Conservation (phyloP, 2,329 filamentous ascomycete genomes). For the Verticillium dahliae region DNA sequence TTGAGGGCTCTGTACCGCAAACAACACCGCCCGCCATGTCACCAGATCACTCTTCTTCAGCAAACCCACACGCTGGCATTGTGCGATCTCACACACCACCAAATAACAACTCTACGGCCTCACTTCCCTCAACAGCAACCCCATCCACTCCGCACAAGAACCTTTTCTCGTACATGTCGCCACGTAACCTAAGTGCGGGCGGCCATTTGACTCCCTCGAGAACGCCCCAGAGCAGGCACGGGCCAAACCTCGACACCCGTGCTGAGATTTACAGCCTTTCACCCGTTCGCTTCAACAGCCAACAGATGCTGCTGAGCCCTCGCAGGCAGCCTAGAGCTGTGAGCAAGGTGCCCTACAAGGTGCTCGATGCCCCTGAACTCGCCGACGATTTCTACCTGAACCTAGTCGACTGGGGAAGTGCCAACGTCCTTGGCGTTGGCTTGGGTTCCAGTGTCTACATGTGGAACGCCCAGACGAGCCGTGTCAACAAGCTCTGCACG, state of each 20-base stretch:
- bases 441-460: constrained; percentile 92
- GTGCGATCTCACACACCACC: constrained; percentile 72
- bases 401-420: constrained; percentile 94
- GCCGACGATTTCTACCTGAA: constrained; percentile 98
- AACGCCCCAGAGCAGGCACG: constrained; percentile 82
- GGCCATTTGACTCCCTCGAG: constrained; percentile 85
- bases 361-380: constrained; percentile 89
- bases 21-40: constrained; percentile 58
- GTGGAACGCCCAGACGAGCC: constrained; percentile 90
- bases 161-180: constrained; percentile 85
- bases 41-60: constrained; percentile 47
- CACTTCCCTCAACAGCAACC: constrained; percentile 69
- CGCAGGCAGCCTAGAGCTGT: constrained; percentile 83
- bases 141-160: constrained; percentile 97
- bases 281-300: constrained; percentile 85
- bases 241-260: constrained; percentile 79
- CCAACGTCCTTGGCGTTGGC: constrained; percentile 88
- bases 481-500: constrained; percentile 90
- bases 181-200: constrained; percentile 60
- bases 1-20: constrained; percentile 85
- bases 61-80: constrained; percentile 42
- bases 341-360: constrained; percentile 96
- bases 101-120: constrained; percentile 50
- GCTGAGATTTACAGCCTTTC: constrained; percentile 95
- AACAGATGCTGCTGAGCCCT: constrained; percentile 87